These are phyloP conservation scores for Allium sativum DNA, from an alignment of 106 monocot species.

Conservation along the genomic window DNA sequence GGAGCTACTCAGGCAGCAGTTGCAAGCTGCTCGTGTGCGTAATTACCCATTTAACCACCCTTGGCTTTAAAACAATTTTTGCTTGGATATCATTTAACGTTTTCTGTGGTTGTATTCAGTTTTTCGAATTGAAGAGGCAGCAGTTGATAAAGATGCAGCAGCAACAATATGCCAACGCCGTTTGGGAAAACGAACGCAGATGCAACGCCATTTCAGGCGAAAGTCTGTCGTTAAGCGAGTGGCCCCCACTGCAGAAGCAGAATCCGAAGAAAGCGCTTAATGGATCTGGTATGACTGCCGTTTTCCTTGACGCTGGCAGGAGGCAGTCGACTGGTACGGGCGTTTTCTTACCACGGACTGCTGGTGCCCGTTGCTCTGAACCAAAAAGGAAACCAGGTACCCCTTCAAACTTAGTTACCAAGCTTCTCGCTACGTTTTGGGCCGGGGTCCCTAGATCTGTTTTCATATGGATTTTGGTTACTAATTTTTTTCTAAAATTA, in stretches of 20 bases:
- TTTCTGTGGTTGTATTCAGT: conserved; percentile 16
- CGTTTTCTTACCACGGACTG: conserved; percentile 54
- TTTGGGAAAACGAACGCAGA: conserved; percentile 11
- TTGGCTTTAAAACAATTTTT: background rate
- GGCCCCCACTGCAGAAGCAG: conserved; percentile 23
- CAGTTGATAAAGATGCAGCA: conserved; percentile 40
- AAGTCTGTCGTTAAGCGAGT: conserved; percentile 5
- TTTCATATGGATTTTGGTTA: background rate
- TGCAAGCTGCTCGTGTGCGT: conserved; percentile 36
- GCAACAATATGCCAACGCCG: background rate
- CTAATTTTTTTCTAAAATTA: background rate
- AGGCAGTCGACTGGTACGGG: conserved; percentile 60
- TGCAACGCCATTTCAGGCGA: background rate
- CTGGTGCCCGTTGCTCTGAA: conserved; percentile 17
- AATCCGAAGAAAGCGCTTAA: background rate
- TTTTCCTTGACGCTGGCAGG: conserved; percentile 36
- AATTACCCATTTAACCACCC: background rate
- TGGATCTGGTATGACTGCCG: conserved; percentile 40
- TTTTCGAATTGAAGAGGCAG: conserved; percentile 37
- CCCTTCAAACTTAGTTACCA: no score
- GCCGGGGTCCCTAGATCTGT: no score
- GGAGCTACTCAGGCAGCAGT: conserved; percentile 22
- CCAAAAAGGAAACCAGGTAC: conserved; percentile 40
- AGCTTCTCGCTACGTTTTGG: background rate
- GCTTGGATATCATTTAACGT: background rate